Percentiles rank a stretch among this genome's conserved stretches.
phyloP scores from a whole-genome alignment of 2,329 filamentous ascomycete genomes.

The Sporothrix brasiliensis region DNA sequence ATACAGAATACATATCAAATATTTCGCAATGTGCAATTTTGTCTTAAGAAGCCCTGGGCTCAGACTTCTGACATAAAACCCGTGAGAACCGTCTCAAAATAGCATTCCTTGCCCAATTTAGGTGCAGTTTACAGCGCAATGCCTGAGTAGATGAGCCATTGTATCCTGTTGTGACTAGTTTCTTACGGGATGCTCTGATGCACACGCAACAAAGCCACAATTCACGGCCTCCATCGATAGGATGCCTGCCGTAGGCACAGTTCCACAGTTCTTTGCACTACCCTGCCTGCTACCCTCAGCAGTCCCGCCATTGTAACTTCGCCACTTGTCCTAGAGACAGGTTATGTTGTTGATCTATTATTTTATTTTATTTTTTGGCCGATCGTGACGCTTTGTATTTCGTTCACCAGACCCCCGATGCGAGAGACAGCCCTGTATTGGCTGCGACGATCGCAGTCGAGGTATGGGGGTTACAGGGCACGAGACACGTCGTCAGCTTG shows the following conservation, averaged over 20 bases:
- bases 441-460: constrained; percentile 9
- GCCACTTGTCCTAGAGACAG: not conserved
- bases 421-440: constrained; percentile 9
- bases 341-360: too few relatives aligned
- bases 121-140: not conserved
- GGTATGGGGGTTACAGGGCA: not conserved
- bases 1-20: constrained; percentile 15
- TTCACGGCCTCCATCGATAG: not conserved
- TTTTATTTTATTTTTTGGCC: not conserved
- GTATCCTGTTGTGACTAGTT: not conserved
- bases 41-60: not conserved
- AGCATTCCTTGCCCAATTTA: not conserved
- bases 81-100: not conserved
- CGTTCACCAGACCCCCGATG: not conserved
- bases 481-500: not conserved
- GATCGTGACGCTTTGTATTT: not conserved
- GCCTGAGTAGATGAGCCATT: not conserved
- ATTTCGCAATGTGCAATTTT: not conserved
- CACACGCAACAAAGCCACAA: constrained; percentile 8
- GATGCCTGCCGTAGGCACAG: not conserved
- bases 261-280: not conserved
- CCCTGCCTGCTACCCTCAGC: not conserved
- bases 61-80: not conserved
- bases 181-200: not conserved
- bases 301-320: not conserved